Conservation (phyloP, 2,329 filamentous ascomycete genomes). For the Sordariomycetes sp. region DNA sequence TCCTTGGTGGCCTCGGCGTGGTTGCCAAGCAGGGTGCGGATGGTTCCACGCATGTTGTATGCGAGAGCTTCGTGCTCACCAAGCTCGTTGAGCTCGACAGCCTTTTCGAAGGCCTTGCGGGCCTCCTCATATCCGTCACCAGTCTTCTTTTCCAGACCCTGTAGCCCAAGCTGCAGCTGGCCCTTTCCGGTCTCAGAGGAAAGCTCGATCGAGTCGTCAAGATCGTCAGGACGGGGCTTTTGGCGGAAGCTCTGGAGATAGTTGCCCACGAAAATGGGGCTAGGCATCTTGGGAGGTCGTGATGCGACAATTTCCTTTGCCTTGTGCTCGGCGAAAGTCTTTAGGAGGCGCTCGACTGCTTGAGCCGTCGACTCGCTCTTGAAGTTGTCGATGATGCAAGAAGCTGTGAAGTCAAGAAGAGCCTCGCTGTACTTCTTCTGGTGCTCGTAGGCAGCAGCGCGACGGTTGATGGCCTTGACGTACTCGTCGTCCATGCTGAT, state of each 20-base stretch:
- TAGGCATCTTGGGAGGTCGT: conserved; percentile 80
- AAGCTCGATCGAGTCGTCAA: conserved; percentile 76
- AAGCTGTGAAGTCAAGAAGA: conserved; percentile 93
- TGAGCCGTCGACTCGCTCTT: conserved; percentile 82
- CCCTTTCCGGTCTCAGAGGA: conserved; percentile 72
- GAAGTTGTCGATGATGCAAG: conserved; percentile 98
- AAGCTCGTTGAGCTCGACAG: conserved; percentile 71
- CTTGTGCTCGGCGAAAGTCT: conserved; percentile 94
- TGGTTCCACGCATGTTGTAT: conserved; percentile 94
- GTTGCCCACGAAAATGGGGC: conserved; percentile 94
- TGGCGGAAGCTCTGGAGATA: conserved; percentile 97
- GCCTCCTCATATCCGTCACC: conserved; percentile 88
- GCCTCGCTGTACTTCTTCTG: conserved; percentile 86
- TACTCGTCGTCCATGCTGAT: conserved; percentile 92
- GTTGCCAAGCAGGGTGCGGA: conserved; percentile 85
- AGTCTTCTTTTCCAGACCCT: conserved; percentile 76
- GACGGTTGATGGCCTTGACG: conserved; percentile 93
- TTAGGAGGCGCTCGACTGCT: conserved; percentile 84
- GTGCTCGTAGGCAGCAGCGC: conserved; percentile 94
- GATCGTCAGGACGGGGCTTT: conserved; percentile 66
- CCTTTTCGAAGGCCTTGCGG: conserved; percentile 75
- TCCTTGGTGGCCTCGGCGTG: conserved; percentile 75
- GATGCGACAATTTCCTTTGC: conserved; percentile 82
- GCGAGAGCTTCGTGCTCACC: conserved; percentile 81
- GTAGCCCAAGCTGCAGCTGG: conserved; percentile 75